Conservation (phyloP, 177 flowering plant species). For the Tripterygium wilfordii region DNA sequence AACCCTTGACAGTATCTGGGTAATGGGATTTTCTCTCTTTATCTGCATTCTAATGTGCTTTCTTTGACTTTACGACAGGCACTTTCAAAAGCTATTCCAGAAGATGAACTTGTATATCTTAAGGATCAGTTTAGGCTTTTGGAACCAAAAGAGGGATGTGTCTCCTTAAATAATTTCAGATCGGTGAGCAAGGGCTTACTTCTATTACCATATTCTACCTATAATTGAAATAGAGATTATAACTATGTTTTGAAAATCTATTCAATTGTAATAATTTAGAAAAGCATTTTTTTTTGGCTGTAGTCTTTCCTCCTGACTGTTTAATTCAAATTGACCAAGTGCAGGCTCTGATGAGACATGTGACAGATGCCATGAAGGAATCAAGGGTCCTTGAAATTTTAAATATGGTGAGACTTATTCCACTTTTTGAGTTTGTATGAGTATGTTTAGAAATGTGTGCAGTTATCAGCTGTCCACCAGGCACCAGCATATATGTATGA, state of each 20-base stretch:
- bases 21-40: too few relatives aligned
- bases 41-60: too few relatives aligned
- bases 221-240: too few relatives aligned
- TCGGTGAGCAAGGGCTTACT: constrained; percentile 38
- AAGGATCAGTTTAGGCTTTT: constrained; percentile 70
- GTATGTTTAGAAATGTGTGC: not conserved
- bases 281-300: too few relatives aligned
- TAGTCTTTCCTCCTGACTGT: not conserved
- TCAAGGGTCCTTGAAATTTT: constrained; percentile 73
- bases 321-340: constrained; percentile 5
- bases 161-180: constrained; percentile 71
- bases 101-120: constrained; percentile 76
- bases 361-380: constrained; percentile 93
- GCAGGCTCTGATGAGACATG: constrained; percentile 73
- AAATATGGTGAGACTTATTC: constrained; percentile 39
- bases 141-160: constrained; percentile 73
- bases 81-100: constrained; percentile 77
- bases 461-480: too few relatives aligned
- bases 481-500: too few relatives aligned
- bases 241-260: too few relatives aligned
- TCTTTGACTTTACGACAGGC: constrained; percentile 49
- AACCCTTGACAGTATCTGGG: too few relatives aligned
- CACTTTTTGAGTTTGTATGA: not conserved
- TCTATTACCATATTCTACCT: too few relatives aligned
- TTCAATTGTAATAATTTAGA: too few relatives aligned